A percentile compares a stretch with the other conserved stretches of the same genome.
These are phyloP conservation scores for Boeremia exigua DNA, from an alignment of 2,329 filamentous ascomycete genomes.

Conservation along the genomic window DNA sequence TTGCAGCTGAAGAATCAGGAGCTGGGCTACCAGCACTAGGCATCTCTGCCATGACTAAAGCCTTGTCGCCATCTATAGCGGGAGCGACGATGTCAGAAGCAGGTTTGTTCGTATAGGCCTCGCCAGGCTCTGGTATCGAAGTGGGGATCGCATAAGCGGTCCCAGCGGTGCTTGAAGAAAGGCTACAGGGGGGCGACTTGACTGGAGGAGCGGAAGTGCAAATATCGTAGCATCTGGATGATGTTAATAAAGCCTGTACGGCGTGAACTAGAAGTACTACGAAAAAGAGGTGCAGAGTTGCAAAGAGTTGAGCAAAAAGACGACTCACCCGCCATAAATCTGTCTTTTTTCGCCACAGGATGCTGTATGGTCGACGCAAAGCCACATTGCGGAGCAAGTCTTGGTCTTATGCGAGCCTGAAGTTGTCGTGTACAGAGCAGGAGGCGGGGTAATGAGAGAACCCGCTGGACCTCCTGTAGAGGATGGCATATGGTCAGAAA, in stretches of 20 bases:
- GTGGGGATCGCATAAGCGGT: background rate
- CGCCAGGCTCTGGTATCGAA: background rate
- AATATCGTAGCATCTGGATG: slow-evolving; percentile 20
- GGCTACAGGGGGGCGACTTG: slow-evolving; percentile 12
- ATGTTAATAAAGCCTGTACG: background rate
- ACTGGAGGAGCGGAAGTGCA: slow-evolving; percentile 11
- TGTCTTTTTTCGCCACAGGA: slow-evolving; percentile 6
- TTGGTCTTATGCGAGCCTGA: background rate
- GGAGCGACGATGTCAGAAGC: background rate
- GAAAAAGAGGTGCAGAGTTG: background rate
- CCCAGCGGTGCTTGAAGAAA: slow-evolving; percentile 2
- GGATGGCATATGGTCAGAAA: background rate
- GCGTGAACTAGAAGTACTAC: background rate
- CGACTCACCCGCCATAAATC: slow-evolving; percentile 17
- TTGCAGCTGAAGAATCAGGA: background rate
- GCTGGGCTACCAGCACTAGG: background rate
- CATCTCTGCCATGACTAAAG: slow-evolving; percentile 14
- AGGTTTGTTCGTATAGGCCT: slow-evolving; percentile 2
- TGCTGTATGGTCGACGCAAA: slow-evolving; percentile 17
- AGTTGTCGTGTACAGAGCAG: background rate
- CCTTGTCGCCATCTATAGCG: slow-evolving; percentile 1
- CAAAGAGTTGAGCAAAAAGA: background rate
- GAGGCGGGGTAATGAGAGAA: background rate
- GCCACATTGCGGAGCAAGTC: slow-evolving; percentile 8
- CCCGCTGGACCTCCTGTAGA: background rate